Evolutionary conservation across 23 red algal genomes (phyloP), one percentile per base, ranked within the genome.

Genomic region (Cyanidiococcus yangmingshanensis): DNA sequence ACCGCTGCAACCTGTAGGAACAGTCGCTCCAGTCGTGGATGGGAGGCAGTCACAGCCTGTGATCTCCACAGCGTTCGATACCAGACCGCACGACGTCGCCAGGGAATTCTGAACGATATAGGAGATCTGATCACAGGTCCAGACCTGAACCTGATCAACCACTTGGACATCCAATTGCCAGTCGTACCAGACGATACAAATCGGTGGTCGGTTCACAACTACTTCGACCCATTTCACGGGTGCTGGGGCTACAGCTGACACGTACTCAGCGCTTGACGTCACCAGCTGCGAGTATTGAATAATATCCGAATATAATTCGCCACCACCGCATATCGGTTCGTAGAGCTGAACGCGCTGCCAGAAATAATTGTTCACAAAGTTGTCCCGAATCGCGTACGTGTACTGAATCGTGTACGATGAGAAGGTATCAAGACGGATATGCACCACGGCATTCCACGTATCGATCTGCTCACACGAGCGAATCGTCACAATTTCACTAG

Each of bases 321-420:
- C 63, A 35, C 63, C 63, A 29, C 63, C 63, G 27, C 63, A 71
- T 29, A 17, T 25, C 12, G 63, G 27, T 29, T 71, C 16, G 32
- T 71, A 71, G 16, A 71, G 32, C 32, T 71, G 63, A 25, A 71
- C 63, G 27, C 63, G 63, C 27, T 71, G n/a, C 63, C 63, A 71
- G 27, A 71, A 71, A 29, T 71, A 71, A 29, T 71, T 71, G 32
- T 71, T 71, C 63, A 71, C 63, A 29, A 71, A 71, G 63, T 25
- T 71, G 63, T 71, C 63, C 7, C 63, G 63, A 71, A 71, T 71
- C 7, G 63, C 63, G 27, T 71, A 71, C 63, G 63, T 32, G 63
- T 71, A 71, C 63, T 71, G 63, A 12, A 35, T 71, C n/a, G 63
- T 71, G 63, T 71, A 71, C n/a, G 63, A 27, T 12, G 63, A 71